Evolutionary conservation across 352 stramenopile species (phyloP), one percentile per base, ranked within the genome.

Genomic region (Phytopythium cucurbitacearum): DNA sequence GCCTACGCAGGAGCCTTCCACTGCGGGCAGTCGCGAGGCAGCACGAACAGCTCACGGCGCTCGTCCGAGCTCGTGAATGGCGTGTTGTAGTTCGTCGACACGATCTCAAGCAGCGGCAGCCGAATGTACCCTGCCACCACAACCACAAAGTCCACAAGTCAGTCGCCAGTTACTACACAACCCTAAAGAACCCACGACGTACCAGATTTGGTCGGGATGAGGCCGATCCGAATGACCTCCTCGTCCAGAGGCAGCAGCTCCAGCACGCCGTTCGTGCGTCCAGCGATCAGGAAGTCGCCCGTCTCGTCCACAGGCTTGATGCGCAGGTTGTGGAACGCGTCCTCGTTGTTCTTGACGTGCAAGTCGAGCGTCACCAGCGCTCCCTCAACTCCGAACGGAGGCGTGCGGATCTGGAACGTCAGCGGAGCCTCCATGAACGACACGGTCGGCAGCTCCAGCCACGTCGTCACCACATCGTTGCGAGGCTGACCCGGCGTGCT

Each of bases 151-250:
- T 48, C 28, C 46, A 47, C 8, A 53, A n/a, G 59, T 59, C 47
- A 57, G 46, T 51, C 37, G 35, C 39, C 41, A 34, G 5, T 28
- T 11, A 42, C 34, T 37, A 43, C 6, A 11, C 21, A 28, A n/a
- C 5, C 45, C 13, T 32, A 9, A 12, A 0, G 7, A 3, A 16
- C 1, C 32, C 10, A 38, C 6, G 40, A 21, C 66, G 48, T 69
- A 92, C 84, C 84, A 58, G 80, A 81, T 64, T 92, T 89, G 16
- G 69, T 89, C 6, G 85, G 85, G 35, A 92, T 62, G 40, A 94
- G 65, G 5, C 81, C 79, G 50, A 91, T 69, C 3, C 53, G 70
- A 45, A 89, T 82, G 11, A 80, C 60, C 47, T 85, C 70, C 36
- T 89, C 76, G 13, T 87, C 77, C 34, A 76, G 71, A 13, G 85